Percentiles rank a stretch among this genome's conserved stretches.
Conservation (phyloP, 169 alveolate genomes). For the Pseudocohnilembus persalinus region DNA sequence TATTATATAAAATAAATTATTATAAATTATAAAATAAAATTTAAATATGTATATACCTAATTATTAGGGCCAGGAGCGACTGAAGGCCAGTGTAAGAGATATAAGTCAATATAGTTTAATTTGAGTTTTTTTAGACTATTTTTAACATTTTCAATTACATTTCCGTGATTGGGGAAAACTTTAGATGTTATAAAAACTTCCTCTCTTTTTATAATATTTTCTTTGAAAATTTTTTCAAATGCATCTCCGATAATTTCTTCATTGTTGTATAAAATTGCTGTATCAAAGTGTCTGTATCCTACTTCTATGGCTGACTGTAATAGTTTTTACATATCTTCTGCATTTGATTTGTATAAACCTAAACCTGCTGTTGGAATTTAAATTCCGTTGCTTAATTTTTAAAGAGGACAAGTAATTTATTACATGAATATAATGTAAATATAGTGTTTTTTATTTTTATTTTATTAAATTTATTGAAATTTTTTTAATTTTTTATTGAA, state of each 20-base stretch:
- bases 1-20: too few relatives aligned
- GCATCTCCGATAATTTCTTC: slow-evolving; percentile 51
- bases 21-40: too few relatives aligned
- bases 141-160: slow-evolving; percentile 28
- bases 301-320: slow-evolving; percentile 22
- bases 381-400: slow-evolving; percentile 6
- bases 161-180: slow-evolving; percentile 24
- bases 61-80: slow-evolving; percentile 6
- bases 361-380: slow-evolving; percentile 28
- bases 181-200: slow-evolving; percentile 54
- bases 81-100: slow-evolving; percentile 56
- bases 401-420: neutral
- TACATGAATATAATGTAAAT: too few relatives aligned
- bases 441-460: too few relatives aligned
- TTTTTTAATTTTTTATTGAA: too few relatives aligned
- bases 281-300: slow-evolving; percentile 60
- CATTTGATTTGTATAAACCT: slow-evolving; percentile 32
- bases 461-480: too few relatives aligned
- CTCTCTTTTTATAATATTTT: slow-evolving; percentile 49
- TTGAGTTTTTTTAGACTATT: slow-evolving; percentile 40
- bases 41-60: too few relatives aligned
- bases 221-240: slow-evolving; percentile 34
- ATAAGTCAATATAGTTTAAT: slow-evolving; percentile 49
- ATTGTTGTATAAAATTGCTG: slow-evolving; percentile 49
- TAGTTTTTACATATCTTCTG: slow-evolving; percentile 24